Conservation (phyloP, 176 grass and related monocot genomes). For the Oryza meyeriana region DNA sequence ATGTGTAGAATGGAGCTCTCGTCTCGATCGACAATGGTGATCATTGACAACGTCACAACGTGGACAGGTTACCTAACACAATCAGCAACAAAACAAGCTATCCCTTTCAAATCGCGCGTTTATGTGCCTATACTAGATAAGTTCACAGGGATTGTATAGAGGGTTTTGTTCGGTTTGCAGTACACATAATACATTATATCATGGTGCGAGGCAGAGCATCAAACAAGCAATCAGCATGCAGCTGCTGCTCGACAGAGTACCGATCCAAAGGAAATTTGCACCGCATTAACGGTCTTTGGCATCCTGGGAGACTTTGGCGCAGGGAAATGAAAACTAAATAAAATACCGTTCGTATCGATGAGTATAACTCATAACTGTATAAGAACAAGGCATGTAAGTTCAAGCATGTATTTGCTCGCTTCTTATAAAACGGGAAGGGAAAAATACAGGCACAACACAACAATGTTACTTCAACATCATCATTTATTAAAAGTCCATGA, state of each 20-base stretch:
- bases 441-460: slow-evolving; percentile 20
- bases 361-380: neutral
- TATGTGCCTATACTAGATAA: neutral
- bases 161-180: neutral
- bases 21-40: neutral
- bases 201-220: no score
- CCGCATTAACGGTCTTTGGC: neutral
- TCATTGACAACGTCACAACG: neutral
- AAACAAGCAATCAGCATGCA: neutral
- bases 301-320: neutral
- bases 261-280: neutral
- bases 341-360: neutral
- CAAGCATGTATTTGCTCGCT: neutral
- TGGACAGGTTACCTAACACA: neutral
- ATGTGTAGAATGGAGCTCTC: no score
- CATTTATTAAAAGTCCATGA: slow-evolving; percentile 45
- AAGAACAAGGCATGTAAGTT: slow-evolving; percentile 1
- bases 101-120: neutral
- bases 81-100: neutral
- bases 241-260: neutral
- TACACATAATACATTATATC: no score
- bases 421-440: neutral
- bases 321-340: neutral
- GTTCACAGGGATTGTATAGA: neutral
- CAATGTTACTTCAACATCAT: slow-evolving; percentile 41